A percentile compares a stretch with the other conserved stretches of the same genome.
Conservation (phyloP, 2,329 filamentous ascomycete genomes). For the Trichoderma citrinoviride region DNA sequence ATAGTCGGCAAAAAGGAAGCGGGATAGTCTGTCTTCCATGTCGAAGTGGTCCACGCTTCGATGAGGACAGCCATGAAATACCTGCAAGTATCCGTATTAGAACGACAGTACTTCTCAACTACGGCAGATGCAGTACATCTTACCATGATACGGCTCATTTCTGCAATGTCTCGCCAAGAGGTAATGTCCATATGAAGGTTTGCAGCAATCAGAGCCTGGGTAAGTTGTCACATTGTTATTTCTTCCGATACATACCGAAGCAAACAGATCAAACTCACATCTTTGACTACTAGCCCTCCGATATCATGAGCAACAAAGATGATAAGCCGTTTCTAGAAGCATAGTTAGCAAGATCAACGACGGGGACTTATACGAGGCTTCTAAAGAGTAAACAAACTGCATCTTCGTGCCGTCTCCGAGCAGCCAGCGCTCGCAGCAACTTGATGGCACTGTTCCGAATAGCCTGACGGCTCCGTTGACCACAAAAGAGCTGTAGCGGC, state of each 20-base stretch:
- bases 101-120: not conserved
- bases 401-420: not conserved
- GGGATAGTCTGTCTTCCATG: slow-evolving; percentile 22
- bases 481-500: slow-evolving; percentile 17
- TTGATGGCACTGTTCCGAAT: slow-evolving; percentile 16
- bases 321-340: slow-evolving; percentile 8
- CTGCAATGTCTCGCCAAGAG: slow-evolving; percentile 14
- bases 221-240: not conserved
- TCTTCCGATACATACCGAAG: not conserved
- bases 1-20: slow-evolving; percentile 18
- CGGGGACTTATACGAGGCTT: not conserved
- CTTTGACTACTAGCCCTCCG: slow-evolving; percentile 21
- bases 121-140: not conserved
- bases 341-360: not conserved
- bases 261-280: slow-evolving; percentile 1
- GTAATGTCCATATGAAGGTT: slow-evolving; percentile 4
- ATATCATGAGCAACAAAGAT: slow-evolving; percentile 20
- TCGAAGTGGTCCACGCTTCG: slow-evolving; percentile 13
- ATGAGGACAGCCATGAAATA: slow-evolving; percentile 19
- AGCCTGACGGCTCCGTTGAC: slow-evolving; percentile 15
- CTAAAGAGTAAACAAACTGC: not conserved
- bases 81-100: not conserved
- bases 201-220: slow-evolving; percentile 8
- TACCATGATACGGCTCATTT: slow-evolving; percentile 20
- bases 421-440: slow-evolving; percentile 5